phyloP scores from a whole-genome alignment of 495 filamentous ascomycete species.

The Parathielavia hyrcaniae region DNA sequence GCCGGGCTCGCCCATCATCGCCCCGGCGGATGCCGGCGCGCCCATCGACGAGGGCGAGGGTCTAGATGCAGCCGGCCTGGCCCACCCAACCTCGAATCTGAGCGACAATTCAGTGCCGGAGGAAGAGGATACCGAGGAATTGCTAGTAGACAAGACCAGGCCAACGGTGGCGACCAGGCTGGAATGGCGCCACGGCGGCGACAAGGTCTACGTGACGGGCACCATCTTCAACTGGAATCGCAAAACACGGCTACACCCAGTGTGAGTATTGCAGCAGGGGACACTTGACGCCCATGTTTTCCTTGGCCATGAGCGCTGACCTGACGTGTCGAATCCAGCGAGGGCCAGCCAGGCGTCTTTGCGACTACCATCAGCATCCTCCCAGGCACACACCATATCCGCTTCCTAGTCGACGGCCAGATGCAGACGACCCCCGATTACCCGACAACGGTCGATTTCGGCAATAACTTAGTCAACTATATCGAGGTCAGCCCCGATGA shows the following conservation, averaged over 20 bases:
- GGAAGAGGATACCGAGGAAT: constrained; percentile 76
- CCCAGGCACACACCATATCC: constrained; percentile 91
- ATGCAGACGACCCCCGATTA: constrained; percentile 82
- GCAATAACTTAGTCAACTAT: constrained; percentile 95
- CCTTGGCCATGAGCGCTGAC: constrained; percentile 15
- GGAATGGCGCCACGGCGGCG: constrained; percentile 70
- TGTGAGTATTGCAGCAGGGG: constrained; percentile 52
- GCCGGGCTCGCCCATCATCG: constrained; percentile 77
- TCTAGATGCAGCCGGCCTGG: constrained; percentile 39
- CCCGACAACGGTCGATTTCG: constrained; percentile 93
- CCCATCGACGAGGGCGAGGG: constrained; percentile 43
- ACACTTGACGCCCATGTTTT: neutral
- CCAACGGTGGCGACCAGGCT: constrained; percentile 72
- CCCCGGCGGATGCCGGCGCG: constrained; percentile 55
- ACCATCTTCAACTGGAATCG: constrained; percentile 94
- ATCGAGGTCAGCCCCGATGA: constrained; percentile 85
- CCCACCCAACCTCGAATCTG: constrained; percentile 54
- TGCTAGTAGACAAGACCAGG: constrained; percentile 57
- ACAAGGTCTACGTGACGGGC: constrained; percentile 92
- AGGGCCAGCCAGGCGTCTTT: constrained; percentile 53
- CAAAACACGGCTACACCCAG: constrained; percentile 76
- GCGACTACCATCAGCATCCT: constrained; percentile 71
- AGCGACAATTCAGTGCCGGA: constrained; percentile 63
- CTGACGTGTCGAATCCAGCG: constrained; percentile 30
- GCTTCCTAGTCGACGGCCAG: constrained; percentile 89